These are phyloP conservation scores for Penicillium parvum DNA, from an alignment of 495 filamentous ascomycete genomes.

Conservation along the genomic window DNA sequence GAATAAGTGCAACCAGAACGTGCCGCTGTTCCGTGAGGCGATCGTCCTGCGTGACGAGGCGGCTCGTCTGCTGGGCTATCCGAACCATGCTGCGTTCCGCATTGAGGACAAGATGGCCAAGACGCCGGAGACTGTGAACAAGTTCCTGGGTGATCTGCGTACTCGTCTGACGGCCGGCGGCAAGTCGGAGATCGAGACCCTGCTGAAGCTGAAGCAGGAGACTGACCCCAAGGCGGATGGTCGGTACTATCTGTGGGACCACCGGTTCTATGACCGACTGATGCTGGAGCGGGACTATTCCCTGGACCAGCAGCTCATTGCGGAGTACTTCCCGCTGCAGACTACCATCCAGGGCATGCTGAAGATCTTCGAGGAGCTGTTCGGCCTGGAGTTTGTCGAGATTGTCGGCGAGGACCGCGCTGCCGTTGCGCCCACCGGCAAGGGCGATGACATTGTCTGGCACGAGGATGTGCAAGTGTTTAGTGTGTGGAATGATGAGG, in stretches of 20 bases:
- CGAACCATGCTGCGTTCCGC: conserved; percentile 83
- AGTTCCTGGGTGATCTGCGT: conserved; percentile 79
- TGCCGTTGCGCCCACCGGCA: conserved; percentile 50
- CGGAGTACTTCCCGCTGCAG: conserved; percentile 90
- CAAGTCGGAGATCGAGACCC: conserved; percentile 63
- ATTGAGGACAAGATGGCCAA: conserved; percentile 99
- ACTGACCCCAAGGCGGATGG: conserved; percentile 64
- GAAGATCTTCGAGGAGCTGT: conserved; percentile 87
- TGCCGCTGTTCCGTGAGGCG: conserved; percentile 79
- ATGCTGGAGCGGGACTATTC: conserved; percentile 89
- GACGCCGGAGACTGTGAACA: conserved; percentile 75
- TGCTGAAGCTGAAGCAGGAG: conserved; percentile 72
- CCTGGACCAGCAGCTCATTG: conserved; percentile 82
- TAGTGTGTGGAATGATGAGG: conserved; percentile 67
- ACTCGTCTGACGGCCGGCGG: conserved; percentile 71
- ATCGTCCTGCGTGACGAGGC: conserved; percentile 88
- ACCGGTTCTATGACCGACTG: conserved; percentile 80
- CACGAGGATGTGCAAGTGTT: conserved; percentile 66
- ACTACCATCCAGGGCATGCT: conserved; percentile 88
- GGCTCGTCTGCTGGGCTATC: conserved; percentile 85
- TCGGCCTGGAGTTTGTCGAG: conserved; percentile 88
- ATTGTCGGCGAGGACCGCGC: conserved; percentile 58
- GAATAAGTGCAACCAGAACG: conserved; percentile 85
- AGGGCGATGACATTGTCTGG: conserved; percentile 65
- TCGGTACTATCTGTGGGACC: conserved; percentile 89